Evolutionary conservation across 345 rosid species (phyloP).

Genomic region (Barbarea vulgaris): DNA sequence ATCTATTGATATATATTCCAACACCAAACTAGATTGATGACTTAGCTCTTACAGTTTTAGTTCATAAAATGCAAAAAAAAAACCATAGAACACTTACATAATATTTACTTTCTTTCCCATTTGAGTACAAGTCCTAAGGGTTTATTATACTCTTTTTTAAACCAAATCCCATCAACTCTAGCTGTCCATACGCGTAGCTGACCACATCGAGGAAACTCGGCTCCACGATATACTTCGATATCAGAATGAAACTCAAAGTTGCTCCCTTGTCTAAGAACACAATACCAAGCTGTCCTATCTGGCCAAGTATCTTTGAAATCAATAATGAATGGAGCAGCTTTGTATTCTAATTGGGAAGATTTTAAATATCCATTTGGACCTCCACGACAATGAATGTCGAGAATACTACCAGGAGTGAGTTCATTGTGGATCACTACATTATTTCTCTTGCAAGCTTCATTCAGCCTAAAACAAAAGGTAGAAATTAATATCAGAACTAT

Average conservation of each 20-base stretch:
- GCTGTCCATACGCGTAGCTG: neutral
- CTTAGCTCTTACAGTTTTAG: too few relatives aligned
- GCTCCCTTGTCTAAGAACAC: neutral
- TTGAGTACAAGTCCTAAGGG: neutral
- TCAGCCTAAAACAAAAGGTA: neutral
- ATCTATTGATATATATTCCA: too few relatives aligned
- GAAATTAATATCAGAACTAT: neutral
- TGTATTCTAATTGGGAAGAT: neutral
- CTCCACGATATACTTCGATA: neutral
- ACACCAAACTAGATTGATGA: too few relatives aligned
- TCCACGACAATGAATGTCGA: neutral
- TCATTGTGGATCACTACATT: conserved; percentile 8
- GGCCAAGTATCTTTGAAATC: neutral
- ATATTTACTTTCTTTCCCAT: neutral
- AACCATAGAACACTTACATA: too few relatives aligned
- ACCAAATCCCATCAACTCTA: neutral
- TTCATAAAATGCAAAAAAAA: too few relatives aligned
- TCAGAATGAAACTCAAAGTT: neutral
- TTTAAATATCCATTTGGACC: neutral
- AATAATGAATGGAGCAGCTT: neutral
- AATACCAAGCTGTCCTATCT: neutral
- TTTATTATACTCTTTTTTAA: neutral
- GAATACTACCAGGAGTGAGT: neutral
- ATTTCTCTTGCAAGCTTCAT: conserved; percentile 15
- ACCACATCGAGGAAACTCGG: neutral